phyloP scores from a whole-genome alignment of 2,329 filamentous ascomycete species.

The Tolypocladium tundrense region DNA sequence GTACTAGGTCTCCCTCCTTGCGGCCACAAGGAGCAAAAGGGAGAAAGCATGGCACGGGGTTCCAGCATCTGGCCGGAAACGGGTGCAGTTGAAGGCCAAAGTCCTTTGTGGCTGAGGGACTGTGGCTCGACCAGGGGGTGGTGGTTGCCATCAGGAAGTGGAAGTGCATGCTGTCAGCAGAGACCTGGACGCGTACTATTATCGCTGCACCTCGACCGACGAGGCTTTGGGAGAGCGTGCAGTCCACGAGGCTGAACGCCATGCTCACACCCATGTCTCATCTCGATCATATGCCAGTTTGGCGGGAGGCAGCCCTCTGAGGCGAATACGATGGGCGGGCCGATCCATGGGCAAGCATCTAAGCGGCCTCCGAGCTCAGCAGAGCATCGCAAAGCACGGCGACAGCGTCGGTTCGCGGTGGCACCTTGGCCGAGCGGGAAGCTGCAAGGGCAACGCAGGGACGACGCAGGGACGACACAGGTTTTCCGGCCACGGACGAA shows the following conservation, averaged over 20 bases:
- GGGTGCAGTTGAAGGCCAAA: background rate
- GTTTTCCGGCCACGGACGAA: background rate
- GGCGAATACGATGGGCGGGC: background rate
- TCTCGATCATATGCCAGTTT: background rate
- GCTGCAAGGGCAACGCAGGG: conserved; percentile 6
- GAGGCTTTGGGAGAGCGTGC: background rate
- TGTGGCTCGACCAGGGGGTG: background rate
- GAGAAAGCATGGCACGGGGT: conserved; percentile 5
- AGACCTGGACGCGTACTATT: background rate
- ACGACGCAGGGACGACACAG: background rate
- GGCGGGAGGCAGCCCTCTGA: background rate
- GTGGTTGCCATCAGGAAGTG: background rate
- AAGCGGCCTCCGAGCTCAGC: background rate
- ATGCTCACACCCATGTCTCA: background rate
- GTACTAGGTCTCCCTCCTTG: background rate
- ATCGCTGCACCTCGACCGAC: background rate
- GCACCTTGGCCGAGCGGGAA: background rate
- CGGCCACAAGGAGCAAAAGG: conserved; percentile 2
- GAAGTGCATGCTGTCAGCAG: background rate
- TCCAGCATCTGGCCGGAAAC: conserved; percentile 4
- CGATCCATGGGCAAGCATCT: background rate
- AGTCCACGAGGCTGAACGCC: background rate
- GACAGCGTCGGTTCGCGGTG: background rate
- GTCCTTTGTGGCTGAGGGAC: conserved; percentile 4
- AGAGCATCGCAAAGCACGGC: background rate